A percentile compares a stretch with the other conserved stretches of the same genome.
Evolutionary conservation across 2,329 filamentous ascomycete genomes (phyloP).

Genomic region (Fusarium clavum): DNA sequence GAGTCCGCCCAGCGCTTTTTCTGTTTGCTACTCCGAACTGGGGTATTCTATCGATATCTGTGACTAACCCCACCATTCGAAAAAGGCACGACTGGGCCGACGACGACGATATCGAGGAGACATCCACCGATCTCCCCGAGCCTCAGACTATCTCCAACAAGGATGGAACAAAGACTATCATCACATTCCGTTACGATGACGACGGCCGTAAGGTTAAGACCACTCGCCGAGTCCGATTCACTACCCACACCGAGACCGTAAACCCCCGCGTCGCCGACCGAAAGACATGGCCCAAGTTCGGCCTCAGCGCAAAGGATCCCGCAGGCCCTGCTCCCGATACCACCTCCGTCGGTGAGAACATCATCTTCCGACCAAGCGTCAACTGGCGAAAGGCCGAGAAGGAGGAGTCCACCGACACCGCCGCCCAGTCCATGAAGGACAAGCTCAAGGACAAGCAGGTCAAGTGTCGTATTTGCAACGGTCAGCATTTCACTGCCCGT

Average conservation of each 20-base stretch:
- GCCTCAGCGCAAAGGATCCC: conserved; percentile 85
- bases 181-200: conserved; percentile 91
- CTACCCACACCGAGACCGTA: conserved; percentile 89
- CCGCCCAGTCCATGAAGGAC: conserved; percentile 80
- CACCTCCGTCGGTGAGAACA: conserved; percentile 96
- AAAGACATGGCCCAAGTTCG: conserved; percentile 94
- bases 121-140: conserved; percentile 76
- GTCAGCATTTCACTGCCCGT: conserved; percentile 98
- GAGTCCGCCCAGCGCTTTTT: conserved; percentile 40
- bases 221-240: conserved; percentile 93
- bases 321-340: conserved; percentile 88
- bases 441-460: conserved; percentile 99
- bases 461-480: conserved; percentile 98
- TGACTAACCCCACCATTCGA: conserved; percentile 54
- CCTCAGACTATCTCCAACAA: conserved; percentile 95
- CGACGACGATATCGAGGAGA: conserved; percentile 88
- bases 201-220: conserved; percentile 97
- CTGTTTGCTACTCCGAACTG: conserved; percentile 20
- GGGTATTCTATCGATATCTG: conserved; percentile 35
- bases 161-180: conserved; percentile 96
- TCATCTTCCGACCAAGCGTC: conserved; percentile 90
- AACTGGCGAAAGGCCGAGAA: conserved; percentile 95
- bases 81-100: conserved; percentile 89
- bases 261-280: conserved; percentile 97
- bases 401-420: conserved; percentile 79